A percentile compares a stretch with the other conserved stretches of the same genome.
Evolutionary conservation across 2,329 filamentous ascomycete species (phyloP).

Genomic region (Pochonia chlamydosporia): DNA sequence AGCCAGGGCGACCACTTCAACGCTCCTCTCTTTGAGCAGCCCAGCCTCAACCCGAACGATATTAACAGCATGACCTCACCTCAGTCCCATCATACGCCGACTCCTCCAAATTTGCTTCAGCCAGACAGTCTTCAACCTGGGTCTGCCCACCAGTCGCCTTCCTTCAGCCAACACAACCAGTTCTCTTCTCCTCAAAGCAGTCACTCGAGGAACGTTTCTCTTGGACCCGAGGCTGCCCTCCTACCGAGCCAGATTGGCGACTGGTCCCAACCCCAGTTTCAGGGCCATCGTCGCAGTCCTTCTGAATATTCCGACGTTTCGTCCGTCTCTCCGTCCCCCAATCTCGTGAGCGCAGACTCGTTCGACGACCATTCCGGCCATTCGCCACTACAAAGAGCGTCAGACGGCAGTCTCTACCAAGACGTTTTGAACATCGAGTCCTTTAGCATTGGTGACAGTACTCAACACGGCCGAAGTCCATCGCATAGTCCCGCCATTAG

Average conservation of each 20-base stretch:
- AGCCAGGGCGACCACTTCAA: constrained; percentile 53
- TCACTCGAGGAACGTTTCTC: constrained; percentile 51
- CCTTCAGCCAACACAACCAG: constrained; percentile 50
- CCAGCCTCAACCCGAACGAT: constrained; percentile 38
- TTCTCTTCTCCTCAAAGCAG: constrained; percentile 43
- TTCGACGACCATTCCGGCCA: constrained; percentile 70
- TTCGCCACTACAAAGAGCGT: constrained; percentile 73
- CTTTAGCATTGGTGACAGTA: constrained; percentile 75
- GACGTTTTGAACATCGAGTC: constrained; percentile 71
- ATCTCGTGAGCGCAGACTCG: constrained; percentile 68
- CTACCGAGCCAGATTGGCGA: constrained; percentile 45
- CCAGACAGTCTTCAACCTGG: constrained; percentile 39
- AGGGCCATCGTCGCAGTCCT: constrained; percentile 74
- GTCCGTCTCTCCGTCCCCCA: constrained; percentile 78
- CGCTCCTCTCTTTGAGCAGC: constrained; percentile 52
- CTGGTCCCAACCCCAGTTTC: constrained; percentile 59
- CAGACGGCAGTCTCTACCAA: constrained; percentile 68
- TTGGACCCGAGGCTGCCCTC: constrained; percentile 53
- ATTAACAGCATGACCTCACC: constrained; percentile 49
- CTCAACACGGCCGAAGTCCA: constrained; percentile 71
- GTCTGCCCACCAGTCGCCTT: constrained; percentile 51
- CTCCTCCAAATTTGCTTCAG: constrained; percentile 49
- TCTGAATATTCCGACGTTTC: constrained; percentile 94
- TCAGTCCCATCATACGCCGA: constrained; percentile 50
- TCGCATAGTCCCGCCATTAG: constrained; percentile 68